Evolutionary conservation across 257 asterid genomes (phyloP), one percentile per base, ranked within the genome.

Genomic region (Fraxinus excelsior): DNA sequence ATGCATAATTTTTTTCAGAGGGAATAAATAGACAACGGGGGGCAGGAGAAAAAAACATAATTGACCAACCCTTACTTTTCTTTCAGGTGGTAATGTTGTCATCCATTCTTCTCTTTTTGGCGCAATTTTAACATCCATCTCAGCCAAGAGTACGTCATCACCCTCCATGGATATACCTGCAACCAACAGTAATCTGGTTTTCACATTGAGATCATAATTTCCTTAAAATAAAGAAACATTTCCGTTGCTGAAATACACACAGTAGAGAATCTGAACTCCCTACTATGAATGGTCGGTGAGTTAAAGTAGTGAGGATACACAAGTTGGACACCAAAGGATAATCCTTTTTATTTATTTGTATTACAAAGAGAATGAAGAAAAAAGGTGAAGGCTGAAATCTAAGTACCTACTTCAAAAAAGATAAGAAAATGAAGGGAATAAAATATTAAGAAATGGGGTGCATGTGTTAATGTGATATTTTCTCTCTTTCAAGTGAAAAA

Each of bases 81-180:
- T 89, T 87, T 96, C 99, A 0, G 98, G 99, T 65, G 99, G 99
- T 80, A 96, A 88, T 56, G 90, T 85, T 72, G 98, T 96, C 99
- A 93, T 96, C 99, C 99, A 96, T 83, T 96, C 98, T 40, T 96
- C 99, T 84, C 99, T 87, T 82, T 80, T 85, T 25, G 92, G 96
- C 67, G 87, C 86, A 25, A 72, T 90, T 86, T 88, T 88, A 51
- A 76, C 94, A 21, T 91, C 96, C 86, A 82, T 81, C 84, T 93
- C 94, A 0, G 97, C 99, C 84, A 96, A 86, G 77, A 96, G 96
- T 73, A 87, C 32, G 81, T 91, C 98, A 83, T 96, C 99, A n/a
- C 99, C 99, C 87, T 93, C 97, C 96, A 91, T 90, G 23, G 97
- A 85, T 86, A 96, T 90, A 84, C 98, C 99, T 96, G 90, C 71